phyloP scores from a whole-genome alignment of 768 basidiomycete species.

The Nidularia sp. region DNA sequence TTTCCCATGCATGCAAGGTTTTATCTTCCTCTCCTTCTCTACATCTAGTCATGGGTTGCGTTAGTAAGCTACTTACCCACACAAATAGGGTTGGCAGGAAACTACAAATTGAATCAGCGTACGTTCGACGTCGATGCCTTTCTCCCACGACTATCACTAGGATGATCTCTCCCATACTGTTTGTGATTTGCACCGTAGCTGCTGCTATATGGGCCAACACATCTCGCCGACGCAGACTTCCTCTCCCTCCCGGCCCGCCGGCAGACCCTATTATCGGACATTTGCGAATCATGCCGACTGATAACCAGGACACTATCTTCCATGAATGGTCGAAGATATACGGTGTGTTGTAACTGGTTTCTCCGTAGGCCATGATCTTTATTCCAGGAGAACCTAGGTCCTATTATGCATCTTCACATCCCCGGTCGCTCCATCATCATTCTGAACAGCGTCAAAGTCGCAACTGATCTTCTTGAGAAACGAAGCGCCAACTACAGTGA shows the following conservation, averaged over 20 bases:
- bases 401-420: neutral
- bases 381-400: neutral
- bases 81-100: too few relatives aligned
- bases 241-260: neutral
- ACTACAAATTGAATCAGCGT: too few relatives aligned
- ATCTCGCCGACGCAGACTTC: neutral
- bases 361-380: neutral
- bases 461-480: conserved; percentile 40
- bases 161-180: too few relatives aligned
- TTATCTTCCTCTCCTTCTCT: too few relatives aligned
- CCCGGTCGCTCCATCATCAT: conserved; percentile 14
- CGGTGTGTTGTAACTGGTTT: neutral
- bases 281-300: neutral
- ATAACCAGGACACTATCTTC: neutral
- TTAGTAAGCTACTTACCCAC: too few relatives aligned
- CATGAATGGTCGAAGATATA: neutral
- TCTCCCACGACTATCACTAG: too few relatives aligned
- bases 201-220: too few relatives aligned
- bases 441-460: conserved; percentile 23
- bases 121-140: too few relatives aligned
- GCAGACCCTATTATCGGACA: neutral
- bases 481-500: conserved; percentile 41
- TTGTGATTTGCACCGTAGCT: too few relatives aligned
- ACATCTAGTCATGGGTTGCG: too few relatives aligned
- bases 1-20: too few relatives aligned